Evolutionary conservation across 768 basidiomycete species (phyloP).

Genomic region (Ramaria sp.): DNA sequence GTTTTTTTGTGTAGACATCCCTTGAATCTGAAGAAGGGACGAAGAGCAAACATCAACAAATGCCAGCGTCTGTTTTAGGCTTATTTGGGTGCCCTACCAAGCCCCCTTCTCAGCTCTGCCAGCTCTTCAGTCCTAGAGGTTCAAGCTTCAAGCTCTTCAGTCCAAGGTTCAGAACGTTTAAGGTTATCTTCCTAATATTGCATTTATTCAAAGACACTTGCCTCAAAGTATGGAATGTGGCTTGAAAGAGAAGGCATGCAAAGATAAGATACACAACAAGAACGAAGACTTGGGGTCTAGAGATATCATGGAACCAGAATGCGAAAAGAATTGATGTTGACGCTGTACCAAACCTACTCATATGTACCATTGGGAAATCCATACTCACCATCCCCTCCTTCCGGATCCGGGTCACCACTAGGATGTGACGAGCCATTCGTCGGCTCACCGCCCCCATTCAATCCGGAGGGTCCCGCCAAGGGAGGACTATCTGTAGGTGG

Average conservation of each 20-base stretch:
- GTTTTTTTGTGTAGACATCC: slow-evolving; percentile 5
- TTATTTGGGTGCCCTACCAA: too few species aligned
- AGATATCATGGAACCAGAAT: not conserved
- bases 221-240: not conserved
- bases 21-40: slow-evolving; percentile 3
- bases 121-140: not conserved
- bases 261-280: not conserved
- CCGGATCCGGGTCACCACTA: not conserved
- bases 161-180: too few species aligned
- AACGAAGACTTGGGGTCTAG: not conserved
- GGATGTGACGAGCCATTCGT: slow-evolving; percentile 3
- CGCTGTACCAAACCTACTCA: not conserved
- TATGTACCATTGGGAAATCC: not conserved
- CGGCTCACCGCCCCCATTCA: slow-evolving; percentile 9
- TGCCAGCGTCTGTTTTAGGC: not conserved
- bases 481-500: slow-evolving; percentile 12
- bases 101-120: too few species aligned
- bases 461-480: slow-evolving; percentile 11
- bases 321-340: not conserved
- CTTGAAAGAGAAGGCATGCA: not conserved
- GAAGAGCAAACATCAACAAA: not conserved
- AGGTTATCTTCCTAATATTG: too few species aligned
- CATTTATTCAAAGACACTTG: not conserved
- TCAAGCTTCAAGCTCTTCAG: not conserved
- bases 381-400: not conserved